A percentile compares a stretch with the other conserved stretches of the same genome.
These are phyloP conservation scores for Xylariales sp. DNA, from an alignment of 2,329 filamentous ascomycete genomes.

Conservation along the genomic window DNA sequence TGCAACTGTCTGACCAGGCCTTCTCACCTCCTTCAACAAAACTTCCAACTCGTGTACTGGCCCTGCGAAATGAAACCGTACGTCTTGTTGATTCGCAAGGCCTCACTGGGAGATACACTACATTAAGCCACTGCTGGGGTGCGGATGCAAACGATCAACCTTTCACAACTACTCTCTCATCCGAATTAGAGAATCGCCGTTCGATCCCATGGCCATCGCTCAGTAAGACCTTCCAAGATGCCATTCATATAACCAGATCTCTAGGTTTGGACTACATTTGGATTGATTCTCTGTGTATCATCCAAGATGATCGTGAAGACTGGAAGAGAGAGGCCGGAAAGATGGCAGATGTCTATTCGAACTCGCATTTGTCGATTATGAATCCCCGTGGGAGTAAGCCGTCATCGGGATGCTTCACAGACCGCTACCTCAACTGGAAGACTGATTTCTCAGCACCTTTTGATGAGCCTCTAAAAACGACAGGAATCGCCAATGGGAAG, in stretches of 20 bases:
- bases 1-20: not conserved
- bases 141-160: not conserved
- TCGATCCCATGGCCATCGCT: not conserved
- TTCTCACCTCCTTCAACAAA: not conserved
- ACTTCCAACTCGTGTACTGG: not conserved
- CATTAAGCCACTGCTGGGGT: not conserved
- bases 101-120: not conserved
- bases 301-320: not conserved
- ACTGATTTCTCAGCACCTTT: not conserved
- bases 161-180: not conserved
- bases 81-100: not conserved
- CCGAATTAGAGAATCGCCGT: not conserved
- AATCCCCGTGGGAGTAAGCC: not conserved
- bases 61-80: not conserved
- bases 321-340: not conserved
- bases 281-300: conserved; percentile 2
- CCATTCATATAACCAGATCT: not conserved
- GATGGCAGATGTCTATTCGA: conserved; percentile 1
- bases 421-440: not conserved
- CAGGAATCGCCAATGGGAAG: not conserved
- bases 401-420: not conserved
- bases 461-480: not conserved
- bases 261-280: conserved; percentile 1
- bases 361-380: not conserved
- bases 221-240: conserved; percentile 2